These are phyloP conservation scores for Fomitopsis betulina DNA, from an alignment of 1,284 basidiomycete species.

Conservation along the genomic window DNA sequence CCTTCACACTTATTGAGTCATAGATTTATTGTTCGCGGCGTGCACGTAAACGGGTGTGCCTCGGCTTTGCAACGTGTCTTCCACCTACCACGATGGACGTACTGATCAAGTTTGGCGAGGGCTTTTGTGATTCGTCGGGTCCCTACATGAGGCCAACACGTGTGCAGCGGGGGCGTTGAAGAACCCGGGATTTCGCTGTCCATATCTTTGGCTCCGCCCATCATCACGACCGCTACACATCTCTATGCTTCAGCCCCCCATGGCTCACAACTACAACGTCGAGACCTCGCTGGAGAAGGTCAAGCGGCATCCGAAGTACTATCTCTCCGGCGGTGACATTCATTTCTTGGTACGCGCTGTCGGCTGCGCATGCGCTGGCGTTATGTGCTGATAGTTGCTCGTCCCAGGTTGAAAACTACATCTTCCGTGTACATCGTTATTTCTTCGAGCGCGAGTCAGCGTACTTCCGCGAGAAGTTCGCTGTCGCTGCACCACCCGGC, in stretches of 20 bases:
- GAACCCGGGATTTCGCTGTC: conserved; percentile 6
- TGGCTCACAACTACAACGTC: conserved; percentile 21
- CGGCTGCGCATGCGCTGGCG: background rate
- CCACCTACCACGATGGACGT: background rate
- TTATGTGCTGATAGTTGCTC: conserved; percentile 4
- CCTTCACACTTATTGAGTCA: no score
- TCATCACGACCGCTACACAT: conserved; percentile 14
- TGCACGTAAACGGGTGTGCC: background rate
- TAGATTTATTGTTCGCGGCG: background rate
- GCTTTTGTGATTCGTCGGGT: background rate
- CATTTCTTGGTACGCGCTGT: conserved; percentile 43
- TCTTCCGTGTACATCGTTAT: conserved; percentile 57
- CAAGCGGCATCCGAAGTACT: conserved; percentile 42
- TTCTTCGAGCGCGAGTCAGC: conserved; percentile 63
- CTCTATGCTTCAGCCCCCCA: conserved; percentile 23
- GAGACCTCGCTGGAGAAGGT: conserved; percentile 30
- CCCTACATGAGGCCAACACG: conserved; percentile 35
- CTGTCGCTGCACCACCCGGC: conserved; percentile 39
- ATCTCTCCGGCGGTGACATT: conserved; percentile 49
- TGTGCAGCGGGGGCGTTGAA: conserved; percentile 24
- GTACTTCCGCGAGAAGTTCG: conserved; percentile 42
- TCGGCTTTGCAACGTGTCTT: conserved; percentile 1
- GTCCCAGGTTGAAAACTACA: conserved; percentile 38
- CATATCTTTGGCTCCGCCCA: conserved; percentile 19
- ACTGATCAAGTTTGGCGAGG: background rate